Evolutionary conservation across 2,329 filamentous ascomycete species (phyloP).

Genomic region (Coniosporium tulheliwenetii): DNA sequence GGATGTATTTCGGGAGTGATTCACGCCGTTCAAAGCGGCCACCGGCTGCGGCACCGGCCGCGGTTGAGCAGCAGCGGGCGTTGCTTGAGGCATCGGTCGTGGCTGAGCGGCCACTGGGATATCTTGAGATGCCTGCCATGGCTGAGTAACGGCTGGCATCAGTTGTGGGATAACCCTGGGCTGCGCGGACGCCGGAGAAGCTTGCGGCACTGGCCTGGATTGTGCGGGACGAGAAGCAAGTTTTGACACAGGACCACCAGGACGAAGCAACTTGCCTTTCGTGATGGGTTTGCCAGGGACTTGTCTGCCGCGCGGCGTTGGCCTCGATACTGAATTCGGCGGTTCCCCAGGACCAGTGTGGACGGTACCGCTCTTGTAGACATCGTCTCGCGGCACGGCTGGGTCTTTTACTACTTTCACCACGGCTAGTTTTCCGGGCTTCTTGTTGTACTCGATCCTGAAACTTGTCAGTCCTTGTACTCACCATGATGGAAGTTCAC

Average conservation of each 20-base stretch:
- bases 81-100: conserved; percentile 29
- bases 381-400: conserved; percentile 52
- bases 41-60: conserved; percentile 35
- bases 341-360: conserved; percentile 78
- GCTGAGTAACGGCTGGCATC: conserved; percentile 1
- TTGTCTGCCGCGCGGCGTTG: conserved; percentile 76
- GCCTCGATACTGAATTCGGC: conserved; percentile 64
- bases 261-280: conserved; percentile 79
- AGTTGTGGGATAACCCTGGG: conserved; percentile 4
- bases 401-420: conserved; percentile 90
- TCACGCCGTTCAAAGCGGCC: conserved; percentile 33
- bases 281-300: conserved; percentile 83
- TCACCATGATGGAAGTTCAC: conserved; percentile 8
- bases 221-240: conserved; percentile 35
- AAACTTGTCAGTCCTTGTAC: conserved; percentile 10
- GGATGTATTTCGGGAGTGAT: conserved; percentile 23
- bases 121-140: conserved; percentile 8
- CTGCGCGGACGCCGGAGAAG: conserved; percentile 11
- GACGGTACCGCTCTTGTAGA: conserved; percentile 86
- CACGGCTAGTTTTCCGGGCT: conserved; percentile 77
- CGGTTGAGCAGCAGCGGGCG: conserved; percentile 15
- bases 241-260: conserved; percentile 73
- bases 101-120: conserved; percentile 16
- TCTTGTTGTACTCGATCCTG: conserved; percentile 89
- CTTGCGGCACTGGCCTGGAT: conserved; percentile 12